These are phyloP conservation scores for Phytophthora pini DNA, from an alignment of 352 stramenopile genomes.

Conservation along the genomic window DNA sequence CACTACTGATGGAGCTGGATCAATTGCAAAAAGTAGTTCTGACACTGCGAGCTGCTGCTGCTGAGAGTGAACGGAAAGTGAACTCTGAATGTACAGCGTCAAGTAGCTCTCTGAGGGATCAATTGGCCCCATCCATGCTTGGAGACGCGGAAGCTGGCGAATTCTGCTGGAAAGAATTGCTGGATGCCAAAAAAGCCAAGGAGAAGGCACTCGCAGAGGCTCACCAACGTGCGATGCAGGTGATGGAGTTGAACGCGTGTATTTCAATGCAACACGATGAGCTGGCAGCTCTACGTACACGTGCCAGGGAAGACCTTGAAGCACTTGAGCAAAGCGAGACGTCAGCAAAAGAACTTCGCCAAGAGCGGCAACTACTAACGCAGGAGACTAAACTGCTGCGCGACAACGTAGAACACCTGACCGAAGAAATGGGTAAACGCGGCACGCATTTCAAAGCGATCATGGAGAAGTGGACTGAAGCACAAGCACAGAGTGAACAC, in stretches of 20 bases:
- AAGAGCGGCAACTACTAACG: constrained; percentile 54
- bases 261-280: constrained; percentile 85
- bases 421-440: constrained; percentile 61
- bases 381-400: constrained; percentile 65
- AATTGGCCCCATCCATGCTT: constrained; percentile 20
- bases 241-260: constrained; percentile 75
- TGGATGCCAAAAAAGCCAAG: constrained; percentile 58
- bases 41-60: constrained; percentile 51
- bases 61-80: constrained; percentile 15
- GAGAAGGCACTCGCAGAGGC: constrained; percentile 64
- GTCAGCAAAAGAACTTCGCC: constrained; percentile 45
- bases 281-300: constrained; percentile 54
- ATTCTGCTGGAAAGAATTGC: constrained; percentile 66
- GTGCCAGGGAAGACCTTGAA: constrained; percentile 43
- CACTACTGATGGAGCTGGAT: constrained; percentile 71
- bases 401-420: constrained; percentile 60
- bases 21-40: constrained; percentile 70
- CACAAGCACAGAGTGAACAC: constrained; percentile 65
- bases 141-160: constrained; percentile 38
- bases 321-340: constrained; percentile 54
- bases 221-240: constrained; percentile 61
- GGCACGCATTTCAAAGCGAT: constrained; percentile 66
- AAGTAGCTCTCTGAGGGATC: constrained; percentile 13
- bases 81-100: not conserved
- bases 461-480: constrained; percentile 79